Evolutionary conservation across 495 filamentous ascomycete genomes (phyloP).

Genomic region (Glonium stellatum): DNA sequence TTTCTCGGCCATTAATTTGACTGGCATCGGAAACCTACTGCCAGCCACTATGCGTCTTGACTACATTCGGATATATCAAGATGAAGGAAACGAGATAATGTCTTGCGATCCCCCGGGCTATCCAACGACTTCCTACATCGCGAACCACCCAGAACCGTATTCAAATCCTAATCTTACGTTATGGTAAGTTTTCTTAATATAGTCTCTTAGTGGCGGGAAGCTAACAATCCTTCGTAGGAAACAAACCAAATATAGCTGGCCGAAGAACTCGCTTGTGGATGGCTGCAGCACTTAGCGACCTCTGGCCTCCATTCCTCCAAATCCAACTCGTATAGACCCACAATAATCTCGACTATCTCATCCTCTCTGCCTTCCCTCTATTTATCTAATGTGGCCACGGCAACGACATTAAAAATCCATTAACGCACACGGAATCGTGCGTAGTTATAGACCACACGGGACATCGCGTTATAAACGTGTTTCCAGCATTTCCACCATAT

Average conservation of each 20-base stretch:
- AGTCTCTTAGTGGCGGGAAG: constrained; percentile 29
- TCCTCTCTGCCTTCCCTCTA: constrained; percentile 11
- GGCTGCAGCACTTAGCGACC: constrained; percentile 31
- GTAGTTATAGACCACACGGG: constrained; percentile 18
- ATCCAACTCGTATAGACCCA: not conserved
- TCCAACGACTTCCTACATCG: constrained; percentile 65
- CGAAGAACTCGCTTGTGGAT: constrained; percentile 45
- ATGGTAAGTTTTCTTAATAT: constrained; percentile 39
- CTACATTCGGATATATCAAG: constrained; percentile 70
- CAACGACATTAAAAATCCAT: constrained; percentile 10
- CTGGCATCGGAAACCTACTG: constrained; percentile 46
- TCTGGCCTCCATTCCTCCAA: not conserved
- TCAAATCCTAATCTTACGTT: constrained; percentile 58
- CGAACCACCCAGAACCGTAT: constrained; percentile 55
- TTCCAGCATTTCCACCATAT: constrained; percentile 13
- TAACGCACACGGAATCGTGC: not conserved
- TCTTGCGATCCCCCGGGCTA: constrained; percentile 69
- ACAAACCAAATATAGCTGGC: constrained; percentile 40
- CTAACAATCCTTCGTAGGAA: constrained; percentile 10
- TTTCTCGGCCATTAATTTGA: constrained; percentile 57
- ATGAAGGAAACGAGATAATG: constrained; percentile 49
- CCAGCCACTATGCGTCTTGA: constrained; percentile 68
- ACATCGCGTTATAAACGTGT: constrained; percentile 10
- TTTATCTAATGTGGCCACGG: constrained; percentile 22
- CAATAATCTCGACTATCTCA: not conserved